A percentile compares a stretch with the other conserved stretches of the same genome.
These are phyloP conservation scores for Alternaria metachromatica DNA, from an alignment of 2,329 filamentous ascomycete genomes.

Conservation along the genomic window DNA sequence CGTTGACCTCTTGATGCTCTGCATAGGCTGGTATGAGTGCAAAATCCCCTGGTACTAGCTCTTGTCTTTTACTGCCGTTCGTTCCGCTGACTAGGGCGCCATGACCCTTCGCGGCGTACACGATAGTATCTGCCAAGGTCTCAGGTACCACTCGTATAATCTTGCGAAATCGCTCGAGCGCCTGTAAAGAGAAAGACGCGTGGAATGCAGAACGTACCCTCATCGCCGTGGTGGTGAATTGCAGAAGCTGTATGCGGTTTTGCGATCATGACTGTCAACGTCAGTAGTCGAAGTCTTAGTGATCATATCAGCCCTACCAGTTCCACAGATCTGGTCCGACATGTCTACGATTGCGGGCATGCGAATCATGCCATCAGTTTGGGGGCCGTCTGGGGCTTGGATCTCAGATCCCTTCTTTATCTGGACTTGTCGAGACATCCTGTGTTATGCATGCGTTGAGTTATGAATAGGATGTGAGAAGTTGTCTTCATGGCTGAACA, in stretches of 20 bases:
- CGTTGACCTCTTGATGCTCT: conserved; percentile 74
- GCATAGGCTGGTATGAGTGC: conserved; percentile 73
- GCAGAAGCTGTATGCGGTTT: conserved; percentile 67
- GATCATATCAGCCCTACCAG: conserved; percentile 56
- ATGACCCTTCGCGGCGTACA: conserved; percentile 68
- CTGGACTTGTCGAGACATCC: conserved; percentile 35
- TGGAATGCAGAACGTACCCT: conserved; percentile 57
- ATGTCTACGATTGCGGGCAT: conserved; percentile 67
- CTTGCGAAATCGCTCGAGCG: not conserved
- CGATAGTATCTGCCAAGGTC: conserved; percentile 64
- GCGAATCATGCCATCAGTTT: conserved; percentile 58
- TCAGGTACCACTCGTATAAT: conserved; percentile 9
- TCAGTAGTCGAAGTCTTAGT: not conserved
- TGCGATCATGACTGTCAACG: conserved; percentile 63
- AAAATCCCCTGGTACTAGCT: conserved; percentile 70
- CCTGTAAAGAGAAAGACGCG: not conserved
- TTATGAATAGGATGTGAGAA: not conserved
- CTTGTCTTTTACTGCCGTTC: conserved; percentile 62
- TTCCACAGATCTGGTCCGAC: conserved; percentile 71
- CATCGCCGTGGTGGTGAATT: conserved; percentile 73
- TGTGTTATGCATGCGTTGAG: not conserved
- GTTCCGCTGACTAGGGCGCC: conserved; percentile 65
- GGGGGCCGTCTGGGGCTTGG: conserved; percentile 50
- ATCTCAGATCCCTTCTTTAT: conserved; percentile 41
- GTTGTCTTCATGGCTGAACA: not conserved